Percentiles rank a stretch among this genome's conserved stretches.
Conservation (phyloP, 106 monocot species). For the Platanthera guangdongensis region DNA sequence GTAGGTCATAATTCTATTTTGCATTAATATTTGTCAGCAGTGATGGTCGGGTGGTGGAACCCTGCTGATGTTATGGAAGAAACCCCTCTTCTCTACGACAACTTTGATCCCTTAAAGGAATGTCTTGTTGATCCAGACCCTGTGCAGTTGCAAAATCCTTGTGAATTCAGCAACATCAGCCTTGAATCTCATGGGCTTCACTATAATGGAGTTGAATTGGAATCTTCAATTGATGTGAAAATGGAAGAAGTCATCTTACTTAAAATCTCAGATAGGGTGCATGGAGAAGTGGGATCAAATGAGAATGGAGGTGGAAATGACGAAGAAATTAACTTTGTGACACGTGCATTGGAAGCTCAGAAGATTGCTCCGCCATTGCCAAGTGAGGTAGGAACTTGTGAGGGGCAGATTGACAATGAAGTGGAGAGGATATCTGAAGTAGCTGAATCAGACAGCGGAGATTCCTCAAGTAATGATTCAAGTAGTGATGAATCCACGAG, state of each 20-base stretch:
- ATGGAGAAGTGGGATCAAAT: neutral
- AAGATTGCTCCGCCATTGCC: neutral
- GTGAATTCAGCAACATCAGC: neutral
- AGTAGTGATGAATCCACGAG: constrained; percentile 4
- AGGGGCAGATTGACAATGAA: neutral
- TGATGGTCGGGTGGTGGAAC: neutral
- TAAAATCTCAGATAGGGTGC: neutral
- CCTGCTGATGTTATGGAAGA: neutral
- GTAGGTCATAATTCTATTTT: neutral
- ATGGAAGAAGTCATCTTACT: constrained; percentile 3
- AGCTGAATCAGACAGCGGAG: neutral
- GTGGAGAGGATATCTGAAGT: neutral
- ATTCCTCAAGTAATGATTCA: neutral
- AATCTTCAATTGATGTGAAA: constrained; percentile 5
- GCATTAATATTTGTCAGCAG: neutral
- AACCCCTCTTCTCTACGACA: neutral
- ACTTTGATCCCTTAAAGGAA: constrained; percentile 3
- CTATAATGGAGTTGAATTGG: neutral
- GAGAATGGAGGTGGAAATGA: neutral
- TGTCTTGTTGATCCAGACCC: neutral
- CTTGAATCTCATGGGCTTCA: neutral
- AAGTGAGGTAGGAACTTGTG: neutral
- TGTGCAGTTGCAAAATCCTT: constrained; percentile 6
- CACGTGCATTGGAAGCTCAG: neutral
- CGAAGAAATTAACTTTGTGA: neutral